Percentiles rank a stretch among this genome's conserved stretches.
Conservation (phyloP, 768 basidiomycete genomes). For the Tulasnella sp. region DNA sequence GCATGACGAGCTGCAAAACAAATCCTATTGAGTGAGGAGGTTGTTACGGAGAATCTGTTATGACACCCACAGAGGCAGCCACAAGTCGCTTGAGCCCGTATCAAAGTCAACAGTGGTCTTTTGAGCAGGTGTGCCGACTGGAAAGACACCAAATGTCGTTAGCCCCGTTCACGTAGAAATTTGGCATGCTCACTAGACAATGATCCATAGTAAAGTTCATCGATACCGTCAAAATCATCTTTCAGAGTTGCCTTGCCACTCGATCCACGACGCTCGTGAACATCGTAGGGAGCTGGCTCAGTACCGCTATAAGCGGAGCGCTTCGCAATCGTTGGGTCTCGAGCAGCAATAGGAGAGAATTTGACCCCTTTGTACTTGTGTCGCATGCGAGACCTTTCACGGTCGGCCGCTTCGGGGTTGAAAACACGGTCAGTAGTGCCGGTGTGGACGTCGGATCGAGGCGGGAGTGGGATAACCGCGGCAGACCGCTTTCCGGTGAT, state of each 20-base stretch:
- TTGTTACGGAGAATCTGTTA: too few relatives aligned
- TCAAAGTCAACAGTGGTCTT: constrained; percentile 9
- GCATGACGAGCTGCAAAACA: neutral
- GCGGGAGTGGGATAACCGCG: neutral
- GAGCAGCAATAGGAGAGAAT: neutral
- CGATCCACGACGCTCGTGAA: neutral
- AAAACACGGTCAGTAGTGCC: neutral
- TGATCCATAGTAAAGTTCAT: neutral
- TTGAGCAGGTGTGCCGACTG: constrained; percentile 6
- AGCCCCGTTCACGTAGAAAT: neutral
- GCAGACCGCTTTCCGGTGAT: too few relatives aligned
- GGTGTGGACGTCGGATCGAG: neutral
- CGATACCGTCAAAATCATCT: neutral
- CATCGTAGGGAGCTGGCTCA: neutral
- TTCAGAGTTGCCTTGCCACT: neutral
- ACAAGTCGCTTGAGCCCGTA: constrained; percentile 15
- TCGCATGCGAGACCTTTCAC: neutral
- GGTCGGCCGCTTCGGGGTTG: neutral
- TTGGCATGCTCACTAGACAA: neutral
- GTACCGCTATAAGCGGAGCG: neutral
- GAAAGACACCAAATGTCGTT: neutral
- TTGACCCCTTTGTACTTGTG: neutral
- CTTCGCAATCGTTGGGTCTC: neutral
- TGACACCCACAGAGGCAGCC: neutral
- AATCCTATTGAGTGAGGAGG: neutral